These are phyloP conservation scores for Hortaea sp. DNA, from an alignment of 2,329 filamentous ascomycete species.

Conservation along the genomic window DNA sequence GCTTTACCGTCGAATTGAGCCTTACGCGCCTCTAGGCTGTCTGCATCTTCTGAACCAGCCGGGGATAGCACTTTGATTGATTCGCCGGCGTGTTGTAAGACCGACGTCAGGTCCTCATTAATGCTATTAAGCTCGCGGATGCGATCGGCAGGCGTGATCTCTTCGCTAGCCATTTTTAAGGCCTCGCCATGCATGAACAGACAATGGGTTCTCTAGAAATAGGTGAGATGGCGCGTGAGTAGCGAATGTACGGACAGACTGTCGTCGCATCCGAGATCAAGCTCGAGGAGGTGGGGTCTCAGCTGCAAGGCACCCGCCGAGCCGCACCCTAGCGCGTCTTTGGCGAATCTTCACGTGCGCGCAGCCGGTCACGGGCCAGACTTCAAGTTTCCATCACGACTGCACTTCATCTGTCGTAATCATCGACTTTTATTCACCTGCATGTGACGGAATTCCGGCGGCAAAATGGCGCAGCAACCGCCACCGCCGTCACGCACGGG, in stretches of 20 bases:
- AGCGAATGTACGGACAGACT: background rate
- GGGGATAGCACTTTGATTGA: conserved; percentile 54
- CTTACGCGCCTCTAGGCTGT: conserved; percentile 45
- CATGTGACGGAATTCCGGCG: background rate
- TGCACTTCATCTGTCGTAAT: background rate
- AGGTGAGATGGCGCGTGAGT: background rate
- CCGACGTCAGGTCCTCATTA: conserved; percentile 49
- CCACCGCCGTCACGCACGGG: conserved; percentile 25
- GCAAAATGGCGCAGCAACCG: conserved; percentile 21
- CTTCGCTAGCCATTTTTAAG: conserved; percentile 10
- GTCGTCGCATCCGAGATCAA: background rate
- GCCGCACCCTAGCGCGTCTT: background rate
- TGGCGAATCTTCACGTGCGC: background rate
- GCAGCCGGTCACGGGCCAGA: no score
- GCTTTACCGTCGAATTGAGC: conserved; percentile 47
- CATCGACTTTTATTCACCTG: background rate
- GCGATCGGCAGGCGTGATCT: conserved; percentile 60
- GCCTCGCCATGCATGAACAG: background rate
- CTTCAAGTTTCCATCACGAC: no score
- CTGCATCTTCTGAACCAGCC: conserved; percentile 31
- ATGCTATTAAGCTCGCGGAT: conserved; percentile 73
- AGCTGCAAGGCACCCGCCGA: background rate
- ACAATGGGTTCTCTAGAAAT: background rate
- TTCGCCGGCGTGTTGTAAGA: conserved; percentile 50
- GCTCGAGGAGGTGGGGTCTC: background rate